Percentiles rank a stretch among this genome's conserved stretches.
phyloP scores from a whole-genome alignment of 2,329 filamentous ascomycete genomes.

The Fusarium mundagurra region DNA sequence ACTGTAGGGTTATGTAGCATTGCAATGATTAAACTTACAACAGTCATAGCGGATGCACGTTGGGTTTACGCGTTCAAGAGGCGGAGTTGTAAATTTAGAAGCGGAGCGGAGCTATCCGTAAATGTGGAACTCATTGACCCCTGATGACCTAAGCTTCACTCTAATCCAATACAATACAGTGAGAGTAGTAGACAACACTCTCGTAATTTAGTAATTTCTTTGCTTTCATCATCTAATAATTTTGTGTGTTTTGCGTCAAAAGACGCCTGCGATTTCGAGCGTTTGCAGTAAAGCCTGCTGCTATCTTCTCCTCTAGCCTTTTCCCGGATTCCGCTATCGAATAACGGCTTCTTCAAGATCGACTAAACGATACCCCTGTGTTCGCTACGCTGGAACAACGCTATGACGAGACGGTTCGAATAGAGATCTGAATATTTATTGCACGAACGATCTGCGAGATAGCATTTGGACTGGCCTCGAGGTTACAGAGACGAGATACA shows the following conservation, averaged over 20 bases:
- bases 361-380: conserved; percentile 16
- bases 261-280: not conserved
- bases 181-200: not conserved
- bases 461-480: not conserved
- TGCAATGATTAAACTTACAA: not conserved
- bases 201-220: conserved; percentile 26
- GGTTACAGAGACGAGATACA: not conserved
- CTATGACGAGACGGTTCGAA: conserved; percentile 13
- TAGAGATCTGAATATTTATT: not conserved
- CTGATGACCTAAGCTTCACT: conserved; percentile 43
- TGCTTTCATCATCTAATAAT: conserved; percentile 3
- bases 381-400: conserved; percentile 24
- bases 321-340: not conserved
- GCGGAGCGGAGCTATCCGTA: conserved; percentile 23
- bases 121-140: conserved; percentile 33
- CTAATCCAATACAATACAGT: conserved; percentile 1
- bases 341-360: conserved; percentile 19
- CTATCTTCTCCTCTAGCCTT: not conserved
- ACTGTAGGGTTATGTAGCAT: not conserved
- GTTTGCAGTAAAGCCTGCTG: not conserved
- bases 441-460: not conserved
- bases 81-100: conserved; percentile 23
- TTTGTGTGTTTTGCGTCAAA: not conserved
- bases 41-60: not conserved
- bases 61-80: conserved; percentile 26